Percentiles rank a stretch among this genome's conserved stretches.
Evolutionary conservation across 129 eudicot species (phyloP).

Genomic region (Escallonia herrerae): DNA sequence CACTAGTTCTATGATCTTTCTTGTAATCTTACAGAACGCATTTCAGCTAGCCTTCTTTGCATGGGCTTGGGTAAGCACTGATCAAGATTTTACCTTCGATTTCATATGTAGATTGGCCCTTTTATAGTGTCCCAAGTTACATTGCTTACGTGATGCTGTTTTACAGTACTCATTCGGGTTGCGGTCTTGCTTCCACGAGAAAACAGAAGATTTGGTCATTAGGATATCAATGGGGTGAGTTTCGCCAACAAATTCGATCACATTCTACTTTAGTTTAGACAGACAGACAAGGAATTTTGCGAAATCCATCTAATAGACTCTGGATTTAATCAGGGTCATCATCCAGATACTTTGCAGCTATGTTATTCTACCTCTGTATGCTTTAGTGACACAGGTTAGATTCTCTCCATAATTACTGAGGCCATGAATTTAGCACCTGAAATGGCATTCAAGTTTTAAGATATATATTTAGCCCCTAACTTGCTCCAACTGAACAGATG

Average conservation of each 20-base stretch:
- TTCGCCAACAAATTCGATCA: not conserved
- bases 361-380: constrained; percentile 67
- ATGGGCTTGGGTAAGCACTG: constrained; percentile 46
- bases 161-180: constrained; percentile 43
- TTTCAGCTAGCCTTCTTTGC: constrained; percentile 68
- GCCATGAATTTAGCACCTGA: not conserved
- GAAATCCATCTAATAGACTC: not conserved
- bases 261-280: too few relatives aligned
- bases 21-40: constrained; percentile 44
- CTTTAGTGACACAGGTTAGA: constrained; percentile 50
- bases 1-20: not conserved
- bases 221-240: constrained; percentile 46
- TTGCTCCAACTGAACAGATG: constrained; percentile 20
- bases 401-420: not conserved
- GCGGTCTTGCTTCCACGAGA: constrained; percentile 49
- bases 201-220: constrained; percentile 31
- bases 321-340: constrained; percentile 26
- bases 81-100: not conserved
- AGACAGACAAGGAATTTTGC: too few relatives aligned
- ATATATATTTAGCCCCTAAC: not conserved
- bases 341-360: constrained; percentile 54
- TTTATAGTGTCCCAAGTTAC: too few relatives aligned
- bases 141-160: not conserved
- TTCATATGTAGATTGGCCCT: too few relatives aligned
- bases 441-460: too few relatives aligned